Evolutionary conservation across 495 filamentous ascomycete genomes (phyloP).

Genomic region (Penicillium pancosmium): DNA sequence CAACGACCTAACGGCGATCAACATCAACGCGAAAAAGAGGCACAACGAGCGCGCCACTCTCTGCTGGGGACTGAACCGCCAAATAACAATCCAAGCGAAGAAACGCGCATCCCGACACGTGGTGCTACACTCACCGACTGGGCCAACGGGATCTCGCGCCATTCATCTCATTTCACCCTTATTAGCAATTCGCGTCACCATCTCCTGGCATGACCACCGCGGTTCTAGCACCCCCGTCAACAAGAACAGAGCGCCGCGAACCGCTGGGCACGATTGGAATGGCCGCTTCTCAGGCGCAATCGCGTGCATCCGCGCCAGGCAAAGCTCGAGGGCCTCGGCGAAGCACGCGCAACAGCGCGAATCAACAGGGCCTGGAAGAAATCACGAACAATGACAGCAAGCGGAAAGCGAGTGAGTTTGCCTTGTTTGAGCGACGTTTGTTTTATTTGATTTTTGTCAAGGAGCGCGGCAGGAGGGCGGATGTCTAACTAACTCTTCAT

Average conservation of each 20-base stretch:
- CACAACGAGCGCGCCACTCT: slow-evolving; percentile 12
- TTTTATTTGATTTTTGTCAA: background rate
- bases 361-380: slow-evolving; percentile 37
- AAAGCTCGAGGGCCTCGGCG: slow-evolving; percentile 34
- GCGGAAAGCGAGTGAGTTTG: slow-evolving; percentile 49
- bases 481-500: slow-evolving; percentile 13
- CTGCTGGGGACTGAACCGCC: background rate
- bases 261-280: slow-evolving; percentile 47
- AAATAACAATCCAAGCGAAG: background rate
- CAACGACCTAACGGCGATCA: slow-evolving; percentile 1
- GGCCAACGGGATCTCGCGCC: background rate
- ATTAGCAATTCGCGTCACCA: slow-evolving; percentile 16
- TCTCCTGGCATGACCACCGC: slow-evolving; percentile 52
- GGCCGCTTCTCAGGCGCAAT: slow-evolving; percentile 47
- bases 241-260: slow-evolving; percentile 49
- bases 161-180: slow-evolving; percentile 1
- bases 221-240: slow-evolving; percentile 43
- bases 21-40: slow-evolving; percentile 13
- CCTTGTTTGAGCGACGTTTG: background rate
- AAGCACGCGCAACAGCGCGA: slow-evolving; percentile 47
- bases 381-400: slow-evolving; percentile 38
- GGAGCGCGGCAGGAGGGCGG: slow-evolving; percentile 7
- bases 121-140: background rate
- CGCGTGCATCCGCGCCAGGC: slow-evolving; percentile 39
- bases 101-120: slow-evolving; percentile 12